Percentiles rank a stretch among this genome's conserved stretches.
Conservation (phyloP, 495 filamentous ascomycete species). For the Aspergillus steynii region DNA sequence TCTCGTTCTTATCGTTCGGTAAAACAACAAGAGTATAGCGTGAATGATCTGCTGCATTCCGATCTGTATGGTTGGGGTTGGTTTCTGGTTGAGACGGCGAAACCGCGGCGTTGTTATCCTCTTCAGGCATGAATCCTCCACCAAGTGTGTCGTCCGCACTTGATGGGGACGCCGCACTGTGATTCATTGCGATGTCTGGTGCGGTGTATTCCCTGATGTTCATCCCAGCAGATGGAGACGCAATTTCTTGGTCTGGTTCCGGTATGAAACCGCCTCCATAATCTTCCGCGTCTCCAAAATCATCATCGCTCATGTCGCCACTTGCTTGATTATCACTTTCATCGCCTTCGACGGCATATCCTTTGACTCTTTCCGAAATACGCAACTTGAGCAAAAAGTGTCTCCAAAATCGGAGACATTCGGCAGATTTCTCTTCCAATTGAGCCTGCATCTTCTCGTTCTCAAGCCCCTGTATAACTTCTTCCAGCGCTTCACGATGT, state of each 20-base stretch:
- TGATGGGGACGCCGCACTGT: not conserved
- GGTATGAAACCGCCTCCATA: slow-evolving; percentile 47
- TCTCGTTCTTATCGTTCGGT: slow-evolving; percentile 13
- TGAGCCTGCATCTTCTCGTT: slow-evolving; percentile 60
- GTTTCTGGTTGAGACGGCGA: not conserved
- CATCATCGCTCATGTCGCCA: slow-evolving; percentile 17
- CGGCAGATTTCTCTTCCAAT: slow-evolving; percentile 52
- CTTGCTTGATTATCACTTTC: slow-evolving; percentile 25
- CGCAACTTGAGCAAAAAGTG: slow-evolving; percentile 71
- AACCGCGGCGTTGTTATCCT: not conserved
- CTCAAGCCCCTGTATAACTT: slow-evolving; percentile 63
- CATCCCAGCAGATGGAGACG: slow-evolving; percentile 4
- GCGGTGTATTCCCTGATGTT: not conserved
- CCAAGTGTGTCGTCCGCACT: slow-evolving; percentile 13
- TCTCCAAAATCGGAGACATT: slow-evolving; percentile 73
- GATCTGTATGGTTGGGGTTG: not conserved
- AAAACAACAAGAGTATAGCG: slow-evolving; percentile 40
- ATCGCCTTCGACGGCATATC: slow-evolving; percentile 58
- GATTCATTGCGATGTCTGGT: not conserved
- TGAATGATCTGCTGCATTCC: slow-evolving; percentile 4
- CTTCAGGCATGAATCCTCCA: slow-evolving; percentile 33
- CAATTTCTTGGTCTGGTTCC: slow-evolving; percentile 41
- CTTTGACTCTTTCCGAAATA: slow-evolving; percentile 73
- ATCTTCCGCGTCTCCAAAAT: slow-evolving; percentile 25
- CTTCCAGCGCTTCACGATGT: slow-evolving; percentile 67